Conservation (phyloP, 2,329 filamentous ascomycete genomes). For the Fusarium sp. region DNA sequence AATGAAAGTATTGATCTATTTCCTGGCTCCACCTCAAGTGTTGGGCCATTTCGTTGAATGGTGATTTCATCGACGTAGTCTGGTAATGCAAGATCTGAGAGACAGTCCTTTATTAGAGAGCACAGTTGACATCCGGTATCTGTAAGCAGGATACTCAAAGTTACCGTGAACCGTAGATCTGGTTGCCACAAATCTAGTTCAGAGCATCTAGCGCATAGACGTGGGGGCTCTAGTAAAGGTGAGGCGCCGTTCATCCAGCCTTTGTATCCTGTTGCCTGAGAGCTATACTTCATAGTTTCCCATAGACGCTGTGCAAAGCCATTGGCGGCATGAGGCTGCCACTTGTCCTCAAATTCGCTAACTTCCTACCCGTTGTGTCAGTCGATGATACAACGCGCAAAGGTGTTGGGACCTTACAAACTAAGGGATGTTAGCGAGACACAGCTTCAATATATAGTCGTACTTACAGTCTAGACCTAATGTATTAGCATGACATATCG, state of each 20-base stretch:
- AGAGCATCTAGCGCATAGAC: neutral
- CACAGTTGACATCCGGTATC: neutral
- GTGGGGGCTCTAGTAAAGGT: too few species aligned
- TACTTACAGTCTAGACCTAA: neutral
- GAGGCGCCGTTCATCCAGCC: neutral
- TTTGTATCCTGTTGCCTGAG: too few species aligned
- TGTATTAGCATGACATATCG: neutral
- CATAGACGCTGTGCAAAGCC: neutral
- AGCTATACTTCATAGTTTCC: neutral
- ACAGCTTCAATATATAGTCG: accelerated
- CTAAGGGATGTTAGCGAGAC: neutral
- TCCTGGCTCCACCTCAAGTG: neutral
- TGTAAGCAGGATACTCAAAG: neutral
- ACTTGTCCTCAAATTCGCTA: neutral
- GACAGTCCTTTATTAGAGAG: neutral
- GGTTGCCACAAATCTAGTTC: neutral
- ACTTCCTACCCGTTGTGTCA: neutral
- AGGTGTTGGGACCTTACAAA: neutral
- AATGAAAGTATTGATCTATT: neutral
- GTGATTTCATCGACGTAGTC: neutral
- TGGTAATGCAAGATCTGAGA: neutral
- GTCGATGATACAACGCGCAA: too few species aligned
- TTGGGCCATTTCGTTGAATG: neutral
- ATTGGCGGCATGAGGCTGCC: neutral
- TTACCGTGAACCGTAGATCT: neutral